Conservation (phyloP, 1,284 basidiomycete genomes). For the Sanghuangporus sanghuang region DNA sequence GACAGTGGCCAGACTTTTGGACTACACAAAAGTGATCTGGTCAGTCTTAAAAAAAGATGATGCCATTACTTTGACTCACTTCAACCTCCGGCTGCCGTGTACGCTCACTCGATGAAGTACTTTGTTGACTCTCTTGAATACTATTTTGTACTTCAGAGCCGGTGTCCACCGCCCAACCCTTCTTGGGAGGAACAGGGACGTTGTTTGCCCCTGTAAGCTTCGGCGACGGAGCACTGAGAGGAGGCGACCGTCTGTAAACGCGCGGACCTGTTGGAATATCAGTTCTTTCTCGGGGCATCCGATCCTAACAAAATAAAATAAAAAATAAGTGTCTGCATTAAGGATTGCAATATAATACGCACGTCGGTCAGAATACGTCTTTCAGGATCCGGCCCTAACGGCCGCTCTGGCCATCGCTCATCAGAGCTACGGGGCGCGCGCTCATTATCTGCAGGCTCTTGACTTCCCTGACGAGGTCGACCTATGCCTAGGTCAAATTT, state of each 20-base stretch:
- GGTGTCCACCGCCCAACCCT: neutral
- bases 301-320: neutral
- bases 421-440: too few relatives aligned
- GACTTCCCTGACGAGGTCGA: neutral
- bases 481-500: neutral
- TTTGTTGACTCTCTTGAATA: neutral
- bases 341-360: neutral
- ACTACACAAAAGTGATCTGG: neutral
- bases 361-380: neutral
- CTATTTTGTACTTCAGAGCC: neutral
- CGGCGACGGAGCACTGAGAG: neutral
- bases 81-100: neutral
- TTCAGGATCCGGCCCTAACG: too few relatives aligned
- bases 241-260: neutral
- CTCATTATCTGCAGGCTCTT: too few relatives aligned
- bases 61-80: neutral
- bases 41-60: neutral
- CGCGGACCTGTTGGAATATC: neutral
- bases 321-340: neutral
- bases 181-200: constrained; percentile 7
- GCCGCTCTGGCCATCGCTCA: too few relatives aligned
- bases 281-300: neutral
- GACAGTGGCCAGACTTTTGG: neutral
- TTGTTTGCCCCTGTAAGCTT: constrained; percentile 8
- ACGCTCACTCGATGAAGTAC: neutral